These are phyloP conservation scores for Solanum corneliomulleri DNA, from an alignment of 257 asterid genomes.

Conservation along the genomic window DNA sequence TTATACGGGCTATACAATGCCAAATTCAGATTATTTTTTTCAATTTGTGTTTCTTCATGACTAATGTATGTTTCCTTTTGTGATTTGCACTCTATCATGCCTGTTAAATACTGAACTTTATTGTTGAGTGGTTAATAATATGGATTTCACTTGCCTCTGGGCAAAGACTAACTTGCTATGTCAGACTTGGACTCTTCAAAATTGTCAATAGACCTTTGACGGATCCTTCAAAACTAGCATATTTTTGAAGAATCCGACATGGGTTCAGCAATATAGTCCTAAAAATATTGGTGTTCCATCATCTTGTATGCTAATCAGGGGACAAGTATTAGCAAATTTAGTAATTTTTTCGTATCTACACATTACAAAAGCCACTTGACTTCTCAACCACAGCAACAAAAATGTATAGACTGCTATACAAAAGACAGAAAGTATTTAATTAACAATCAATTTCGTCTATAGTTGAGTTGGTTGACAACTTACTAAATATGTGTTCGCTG, in stretches of 20 bases:
- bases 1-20: too few species aligned
- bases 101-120: background rate
- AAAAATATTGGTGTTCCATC: background rate
- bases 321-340: background rate
- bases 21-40: background rate
- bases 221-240: background rate
- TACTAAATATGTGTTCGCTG: slow-evolving; percentile 27
- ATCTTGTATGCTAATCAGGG: background rate
- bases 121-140: rapidly evolving
- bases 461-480: background rate
- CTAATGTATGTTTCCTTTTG: background rate
- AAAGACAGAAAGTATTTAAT: background rate
- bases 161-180: background rate
- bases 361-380: background rate
- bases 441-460: background rate
- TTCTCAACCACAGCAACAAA: background rate
- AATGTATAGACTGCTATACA: background rate
- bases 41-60: background rate
- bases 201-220: background rate
- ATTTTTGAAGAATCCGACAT: background rate
- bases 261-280: background rate
- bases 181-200: background rate
- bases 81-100: background rate
- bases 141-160: background rate
- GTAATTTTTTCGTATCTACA: background rate